phyloP scores from a whole-genome alignment of 2,329 filamentous ascomycete species.

The Calonectria pteridis region DNA sequence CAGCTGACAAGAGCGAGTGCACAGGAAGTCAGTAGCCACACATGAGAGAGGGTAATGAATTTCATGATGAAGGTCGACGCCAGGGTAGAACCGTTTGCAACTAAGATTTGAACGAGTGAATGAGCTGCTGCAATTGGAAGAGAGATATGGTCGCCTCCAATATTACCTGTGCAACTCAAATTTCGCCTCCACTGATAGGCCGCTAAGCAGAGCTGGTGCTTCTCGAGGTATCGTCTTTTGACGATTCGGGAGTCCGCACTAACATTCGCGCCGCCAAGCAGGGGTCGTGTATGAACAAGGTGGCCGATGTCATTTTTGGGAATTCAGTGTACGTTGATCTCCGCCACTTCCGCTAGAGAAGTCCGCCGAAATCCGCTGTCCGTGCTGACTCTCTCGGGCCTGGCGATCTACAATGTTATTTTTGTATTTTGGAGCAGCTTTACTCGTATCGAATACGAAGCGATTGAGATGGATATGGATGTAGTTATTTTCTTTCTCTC shows the following conservation, averaged over 20 bases:
- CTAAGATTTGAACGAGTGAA: neutral
- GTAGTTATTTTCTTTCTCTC: too few relatives aligned
- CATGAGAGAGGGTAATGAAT: neutral
- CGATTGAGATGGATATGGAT: too few relatives aligned
- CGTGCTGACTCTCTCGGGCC: too few relatives aligned
- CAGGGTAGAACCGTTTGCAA: neutral
- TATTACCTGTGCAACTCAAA: too few relatives aligned
- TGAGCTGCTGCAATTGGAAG: too few relatives aligned
- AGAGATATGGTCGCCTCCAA: too few relatives aligned
- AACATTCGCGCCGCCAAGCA: neutral
- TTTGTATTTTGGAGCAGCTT: too few relatives aligned
- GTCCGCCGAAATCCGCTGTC: neutral
- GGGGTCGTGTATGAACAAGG: neutral
- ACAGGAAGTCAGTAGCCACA: neutral
- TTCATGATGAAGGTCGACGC: neutral
- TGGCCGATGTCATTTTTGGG: neutral
- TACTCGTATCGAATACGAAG: too few relatives aligned
- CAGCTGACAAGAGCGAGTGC: neutral
- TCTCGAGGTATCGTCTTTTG: neutral
- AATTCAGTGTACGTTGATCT: neutral
- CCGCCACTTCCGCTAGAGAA: neutral
- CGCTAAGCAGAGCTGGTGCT: neutral
- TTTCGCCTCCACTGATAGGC: too few relatives aligned
- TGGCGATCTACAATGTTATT: too few relatives aligned
- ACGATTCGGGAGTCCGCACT: neutral